Evolutionary conservation across 1,284 basidiomycete species (phyloP), one percentile per base, ranked within the genome.

Genomic region (Pholiota adiposa): DNA sequence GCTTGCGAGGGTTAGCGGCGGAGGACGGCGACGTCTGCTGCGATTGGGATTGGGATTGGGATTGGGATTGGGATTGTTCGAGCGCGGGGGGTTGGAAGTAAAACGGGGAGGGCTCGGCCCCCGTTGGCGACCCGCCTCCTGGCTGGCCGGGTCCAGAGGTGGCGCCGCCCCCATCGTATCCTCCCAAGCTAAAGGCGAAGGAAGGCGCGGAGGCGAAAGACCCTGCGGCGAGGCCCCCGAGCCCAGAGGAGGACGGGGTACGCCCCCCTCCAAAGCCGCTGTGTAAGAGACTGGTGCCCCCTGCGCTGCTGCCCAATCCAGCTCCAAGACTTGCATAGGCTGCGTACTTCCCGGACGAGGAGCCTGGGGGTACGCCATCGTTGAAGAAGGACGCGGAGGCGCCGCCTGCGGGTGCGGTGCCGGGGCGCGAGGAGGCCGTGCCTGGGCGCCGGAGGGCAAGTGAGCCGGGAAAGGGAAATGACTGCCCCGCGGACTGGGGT

Each of bases 31-130:
- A 58, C 38, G 50, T 21, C 29, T 64, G 72, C 62, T 65, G 51
- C 54, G 65, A 61, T 46, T 67, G 59, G 5, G 18, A 27, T 11
- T 5, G 31, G 67, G 29, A 31, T 31, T 4, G 11, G 29, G 29
- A 31, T 31, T n/a, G n/a, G n/a, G 29, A 31, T 31, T 4, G 23
- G 21, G 44, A 46, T 12, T 21, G 57, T 63, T 78, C 65, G 81
- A 80, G 75, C 64, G 79, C 75, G 71, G 88, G 88, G 69, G 88
- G 84, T 81, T 89, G 85, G 87, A 90, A 92, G 77, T 83, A 90
- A 86, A 92, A 92, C 62, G 90, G 90, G 63, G 70, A 73, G 61
- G 70, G 41, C 64, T 75, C 73, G 62, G 67, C 67, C 58, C 70
- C 66, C 40, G 70, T 59, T 34, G 75, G 69, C 23, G 75, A 75